Evolutionary conservation across 2,329 filamentous ascomycete genomes (phyloP), one percentile per base, ranked within the genome.

Genomic region (Phaeosphaeria sp.): DNA sequence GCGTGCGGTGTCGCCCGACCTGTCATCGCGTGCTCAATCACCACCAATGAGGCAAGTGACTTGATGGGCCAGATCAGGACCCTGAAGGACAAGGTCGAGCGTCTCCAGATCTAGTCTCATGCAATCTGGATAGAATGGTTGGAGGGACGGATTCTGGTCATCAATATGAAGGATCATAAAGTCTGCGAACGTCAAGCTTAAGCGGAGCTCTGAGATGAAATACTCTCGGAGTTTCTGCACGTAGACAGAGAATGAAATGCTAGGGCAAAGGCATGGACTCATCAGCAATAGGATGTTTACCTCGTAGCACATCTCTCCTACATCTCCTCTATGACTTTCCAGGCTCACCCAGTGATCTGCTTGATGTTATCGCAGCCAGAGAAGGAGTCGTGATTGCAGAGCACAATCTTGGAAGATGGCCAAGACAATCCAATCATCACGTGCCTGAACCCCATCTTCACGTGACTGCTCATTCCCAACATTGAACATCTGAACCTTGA

Each of bases 71-170:
- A 96, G 84, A 97, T 98, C 79, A 87, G 91, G 71, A 85, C 89
- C 65, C 84, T 97, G 74, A 96, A 94, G 85, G 91, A 96, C 81
- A 96, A 97, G 88, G 91, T 98, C 55, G 94, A 98, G 86, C 87
- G 93, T 72, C 86, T 97, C 68, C 93, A 94, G 84, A 97, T 97
- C 82, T 97, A 81, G 59, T 45, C 52, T 25, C n/a, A 15, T 15
- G 18, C 3, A 22, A 40, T 6, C 5, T 24, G 8, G 33, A 33
- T 20, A 17, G 22, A 22, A n/a, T 17, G 8, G n/a, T 20, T 22
- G 6, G n/a, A n/a, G 44, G 18, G 21, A 22, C 13, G 2, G 17
- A 39, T 53, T 55, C 15, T 24, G 44, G 44, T 13, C 15, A 30
- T 36, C n/a, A 27, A 46, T 46, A 4, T 46, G 22, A 46, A 22